Percentiles rank a stretch among this genome's conserved stretches.
phyloP scores from a whole-genome alignment of 2,329 filamentous ascomycete species.

The Trichoderma atroviride region DNA sequence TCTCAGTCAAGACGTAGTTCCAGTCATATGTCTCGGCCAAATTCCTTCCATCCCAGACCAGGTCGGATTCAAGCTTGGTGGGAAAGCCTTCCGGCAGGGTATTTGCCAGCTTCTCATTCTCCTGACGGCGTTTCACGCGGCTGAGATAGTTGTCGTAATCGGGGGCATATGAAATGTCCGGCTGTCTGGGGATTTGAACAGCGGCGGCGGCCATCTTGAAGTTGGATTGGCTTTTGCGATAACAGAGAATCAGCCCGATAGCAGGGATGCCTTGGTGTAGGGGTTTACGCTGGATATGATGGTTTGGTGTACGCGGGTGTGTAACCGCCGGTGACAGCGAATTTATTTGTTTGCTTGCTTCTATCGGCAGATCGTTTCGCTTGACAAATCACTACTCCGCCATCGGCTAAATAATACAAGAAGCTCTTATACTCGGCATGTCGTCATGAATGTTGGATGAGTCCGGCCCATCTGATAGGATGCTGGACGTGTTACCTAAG shows the following conservation, averaged over 20 bases:
- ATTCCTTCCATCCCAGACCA: slow-evolving; percentile 61
- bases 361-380: background rate
- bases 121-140: slow-evolving; percentile 49
- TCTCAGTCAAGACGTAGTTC: slow-evolving; percentile 52
- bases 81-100: slow-evolving; percentile 56
- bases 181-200: slow-evolving; percentile 48
- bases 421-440: background rate
- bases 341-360: slow-evolving; percentile 5
- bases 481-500: slow-evolving; percentile 16
- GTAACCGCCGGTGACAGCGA: background rate
- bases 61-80: slow-evolving; percentile 47
- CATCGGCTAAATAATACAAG: slow-evolving; percentile 1
- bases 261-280: background rate
- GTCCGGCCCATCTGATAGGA: background rate
- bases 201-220: slow-evolving; percentile 50
- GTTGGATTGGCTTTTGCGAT: slow-evolving; percentile 41
- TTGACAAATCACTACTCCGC: slow-evolving; percentile 10
- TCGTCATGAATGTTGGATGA: slow-evolving; percentile 9
- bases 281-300: background rate
- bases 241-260: background rate
- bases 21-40: slow-evolving; percentile 54
- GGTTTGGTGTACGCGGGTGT: background rate
- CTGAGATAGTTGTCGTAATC: slow-evolving; percentile 56
- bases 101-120: slow-evolving; percentile 44
- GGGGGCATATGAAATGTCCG: slow-evolving; percentile 61